phyloP scores from a whole-genome alignment of 2,329 filamentous ascomycete species.

The Fonsecaea monophora region DNA sequence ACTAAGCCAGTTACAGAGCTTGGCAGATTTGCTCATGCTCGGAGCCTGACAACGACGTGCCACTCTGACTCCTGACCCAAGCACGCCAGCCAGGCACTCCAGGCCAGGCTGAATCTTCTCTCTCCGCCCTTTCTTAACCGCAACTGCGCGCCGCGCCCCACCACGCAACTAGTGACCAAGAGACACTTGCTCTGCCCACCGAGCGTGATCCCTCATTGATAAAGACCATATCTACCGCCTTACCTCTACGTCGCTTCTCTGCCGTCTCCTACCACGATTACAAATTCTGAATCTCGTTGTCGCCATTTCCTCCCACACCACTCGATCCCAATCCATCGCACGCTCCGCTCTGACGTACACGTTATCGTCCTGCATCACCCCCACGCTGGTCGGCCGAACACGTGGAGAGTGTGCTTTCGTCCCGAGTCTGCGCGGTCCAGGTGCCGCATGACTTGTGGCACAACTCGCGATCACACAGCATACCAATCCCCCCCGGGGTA shows the following conservation, averaged over 20 bases:
- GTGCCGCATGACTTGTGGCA: conserved; percentile 37
- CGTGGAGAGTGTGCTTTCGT: conserved; percentile 27
- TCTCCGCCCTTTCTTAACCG: conserved; percentile 19
- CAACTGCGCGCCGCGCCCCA: conserved; percentile 11
- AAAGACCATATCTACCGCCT: conserved; percentile 27
- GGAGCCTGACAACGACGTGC: neutral
- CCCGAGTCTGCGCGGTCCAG: conserved; percentile 27
- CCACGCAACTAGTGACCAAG: neutral
- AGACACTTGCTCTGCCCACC: conserved; percentile 12
- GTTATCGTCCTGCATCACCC: conserved; percentile 6
- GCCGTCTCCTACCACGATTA: conserved; percentile 3
- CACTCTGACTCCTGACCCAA: too few relatives aligned
- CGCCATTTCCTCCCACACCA: neutral
- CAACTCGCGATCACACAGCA: conserved; percentile 22
- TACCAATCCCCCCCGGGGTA: conserved; percentile 20
- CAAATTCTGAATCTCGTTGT: neutral
- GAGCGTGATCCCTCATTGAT: conserved; percentile 27
- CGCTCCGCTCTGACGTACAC: conserved; percentile 6
- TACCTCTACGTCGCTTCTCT: conserved; percentile 6
- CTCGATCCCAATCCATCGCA: neutral
- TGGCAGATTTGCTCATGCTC: neutral
- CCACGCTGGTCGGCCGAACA: conserved; percentile 21
- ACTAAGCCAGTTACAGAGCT: neutral
- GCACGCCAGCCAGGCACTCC: neutral
- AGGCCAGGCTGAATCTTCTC: conserved; percentile 5